Evolutionary conservation across 306 rosid genomes (phyloP).

Genomic region (Casuarina equisetifolia): DNA sequence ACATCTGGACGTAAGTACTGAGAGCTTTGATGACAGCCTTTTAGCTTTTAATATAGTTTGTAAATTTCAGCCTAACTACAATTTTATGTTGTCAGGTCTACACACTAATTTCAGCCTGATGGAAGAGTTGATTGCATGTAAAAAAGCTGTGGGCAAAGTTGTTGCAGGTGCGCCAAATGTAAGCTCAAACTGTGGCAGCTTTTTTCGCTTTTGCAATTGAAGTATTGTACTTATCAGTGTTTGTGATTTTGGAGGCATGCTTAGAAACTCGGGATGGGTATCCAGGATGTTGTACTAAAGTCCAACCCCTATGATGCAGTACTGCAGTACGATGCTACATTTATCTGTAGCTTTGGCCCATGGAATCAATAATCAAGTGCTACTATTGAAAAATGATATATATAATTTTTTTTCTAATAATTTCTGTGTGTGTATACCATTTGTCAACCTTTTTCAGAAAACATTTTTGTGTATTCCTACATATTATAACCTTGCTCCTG

Average conservation of each 20-base stretch:
- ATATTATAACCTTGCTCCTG: too few species aligned
- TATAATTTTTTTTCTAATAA: not conserved
- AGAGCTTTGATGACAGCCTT: slow-evolving; percentile 4
- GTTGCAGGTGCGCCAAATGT: slow-evolving; percentile 88
- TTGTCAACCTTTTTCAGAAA: not conserved
- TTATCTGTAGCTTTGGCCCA: not conserved
- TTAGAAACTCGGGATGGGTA: not conserved
- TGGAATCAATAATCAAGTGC: not conserved
- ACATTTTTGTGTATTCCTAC: too few species aligned
- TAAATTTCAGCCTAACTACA: slow-evolving; percentile 16
- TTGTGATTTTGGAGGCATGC: slow-evolving; percentile 18
- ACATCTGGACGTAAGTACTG: slow-evolving; percentile 89
- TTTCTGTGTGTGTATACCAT: not conserved
- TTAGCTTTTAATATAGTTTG: slow-evolving; percentile 24
- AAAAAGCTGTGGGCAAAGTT: slow-evolving; percentile 80
- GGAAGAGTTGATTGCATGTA: slow-evolving; percentile 97
- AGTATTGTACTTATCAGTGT: not conserved
- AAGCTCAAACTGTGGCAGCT: slow-evolving; percentile 33
- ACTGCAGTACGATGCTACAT: not conserved
- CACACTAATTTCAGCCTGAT: slow-evolving; percentile 94
- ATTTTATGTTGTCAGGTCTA: slow-evolving; percentile 60
- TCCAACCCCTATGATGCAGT: not conserved
- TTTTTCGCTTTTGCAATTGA: slow-evolving; percentile 5
- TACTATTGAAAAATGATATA: not conserved
- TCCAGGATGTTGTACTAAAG: too few species aligned